Evolutionary conservation across 2,329 filamentous ascomycete species (phyloP).

Genomic region (Grosmannia serpens): DNA sequence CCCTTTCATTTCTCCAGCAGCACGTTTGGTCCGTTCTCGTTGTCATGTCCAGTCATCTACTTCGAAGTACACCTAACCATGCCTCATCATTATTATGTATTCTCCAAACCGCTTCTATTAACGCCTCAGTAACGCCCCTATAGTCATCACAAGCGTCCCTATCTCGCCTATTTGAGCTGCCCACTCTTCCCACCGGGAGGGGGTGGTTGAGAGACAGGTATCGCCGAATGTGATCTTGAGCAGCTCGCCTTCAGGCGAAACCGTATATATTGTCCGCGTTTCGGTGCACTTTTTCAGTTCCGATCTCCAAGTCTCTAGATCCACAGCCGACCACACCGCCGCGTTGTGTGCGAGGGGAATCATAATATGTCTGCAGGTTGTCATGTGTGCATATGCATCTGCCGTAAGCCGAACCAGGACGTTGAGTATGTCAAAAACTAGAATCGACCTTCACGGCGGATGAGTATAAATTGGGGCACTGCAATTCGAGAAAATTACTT

Average conservation of each 20-base stretch:
- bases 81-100: too few species aligned
- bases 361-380: not conserved
- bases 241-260: not conserved
- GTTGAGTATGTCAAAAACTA: not conserved
- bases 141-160: not conserved
- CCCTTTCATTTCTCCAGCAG: too few species aligned
- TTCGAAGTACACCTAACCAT: too few species aligned
- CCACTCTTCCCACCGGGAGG: not conserved
- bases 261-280: not conserved
- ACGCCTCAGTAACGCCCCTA: not conserved
- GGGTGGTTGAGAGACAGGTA: not conserved
- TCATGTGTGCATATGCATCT: not conserved
- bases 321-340: not conserved
- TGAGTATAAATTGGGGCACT: not conserved
- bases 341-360: not conserved
- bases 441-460: not conserved
- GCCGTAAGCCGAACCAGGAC: not conserved
- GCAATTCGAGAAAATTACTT: not conserved
- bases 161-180: not conserved
- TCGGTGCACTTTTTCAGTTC: not conserved
- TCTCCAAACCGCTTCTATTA: too few species aligned
- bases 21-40: too few species aligned
- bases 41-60: too few species aligned
- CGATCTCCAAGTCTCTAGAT: not conserved
- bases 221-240: not conserved